phyloP scores from a whole-genome alignment of 2,329 filamentous ascomycete species.

The Alternaria triticina region DNA sequence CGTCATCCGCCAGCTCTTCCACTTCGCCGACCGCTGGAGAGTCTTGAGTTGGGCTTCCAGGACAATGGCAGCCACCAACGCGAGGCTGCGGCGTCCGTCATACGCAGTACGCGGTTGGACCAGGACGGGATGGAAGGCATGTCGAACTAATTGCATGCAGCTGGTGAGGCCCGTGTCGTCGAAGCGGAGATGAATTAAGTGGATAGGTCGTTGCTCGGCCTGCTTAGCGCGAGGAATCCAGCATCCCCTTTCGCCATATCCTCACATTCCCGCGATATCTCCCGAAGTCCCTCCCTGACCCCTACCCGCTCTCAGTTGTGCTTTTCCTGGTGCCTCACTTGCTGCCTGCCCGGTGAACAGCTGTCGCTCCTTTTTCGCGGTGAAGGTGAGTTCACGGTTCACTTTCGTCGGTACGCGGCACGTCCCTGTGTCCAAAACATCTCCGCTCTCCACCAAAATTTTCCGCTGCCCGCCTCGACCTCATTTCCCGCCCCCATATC shows the following conservation, averaged over 20 bases:
- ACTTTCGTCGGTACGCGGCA: slow-evolving; percentile 44
- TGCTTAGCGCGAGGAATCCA: slow-evolving; percentile 36
- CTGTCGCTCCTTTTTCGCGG: slow-evolving; percentile 42
- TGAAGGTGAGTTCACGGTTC: slow-evolving; percentile 9
- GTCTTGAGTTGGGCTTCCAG: not conserved
- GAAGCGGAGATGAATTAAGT: slow-evolving; percentile 33
- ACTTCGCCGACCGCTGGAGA: slow-evolving; percentile 7
- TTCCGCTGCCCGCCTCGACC: slow-evolving; percentile 35
- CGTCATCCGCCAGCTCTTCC: slow-evolving; percentile 26
- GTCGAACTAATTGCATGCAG: slow-evolving; percentile 41
- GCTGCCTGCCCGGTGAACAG: slow-evolving; percentile 33
- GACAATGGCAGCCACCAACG: not conserved
- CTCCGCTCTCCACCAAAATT: slow-evolving; percentile 45
- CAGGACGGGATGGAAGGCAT: slow-evolving; percentile 16
- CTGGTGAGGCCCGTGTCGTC: slow-evolving; percentile 31
- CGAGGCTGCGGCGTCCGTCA: not conserved
- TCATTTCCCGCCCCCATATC: slow-evolving; percentile 37
- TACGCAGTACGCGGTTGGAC: slow-evolving; percentile 21
- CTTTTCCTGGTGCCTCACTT: slow-evolving; percentile 36
- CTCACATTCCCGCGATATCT: slow-evolving; percentile 33
- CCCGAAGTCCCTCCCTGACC: slow-evolving; percentile 25
- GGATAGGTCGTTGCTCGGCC: slow-evolving; percentile 36
- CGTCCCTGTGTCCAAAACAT: slow-evolving; percentile 23
- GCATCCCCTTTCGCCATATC: slow-evolving; percentile 39
- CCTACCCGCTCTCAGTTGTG: slow-evolving; percentile 28